A percentile compares a stretch with the other conserved stretches of the same genome.
These are phyloP conservation scores for Gossypium anomalum DNA, from an alignment of 345 rosid species.

Conservation along the genomic window DNA sequence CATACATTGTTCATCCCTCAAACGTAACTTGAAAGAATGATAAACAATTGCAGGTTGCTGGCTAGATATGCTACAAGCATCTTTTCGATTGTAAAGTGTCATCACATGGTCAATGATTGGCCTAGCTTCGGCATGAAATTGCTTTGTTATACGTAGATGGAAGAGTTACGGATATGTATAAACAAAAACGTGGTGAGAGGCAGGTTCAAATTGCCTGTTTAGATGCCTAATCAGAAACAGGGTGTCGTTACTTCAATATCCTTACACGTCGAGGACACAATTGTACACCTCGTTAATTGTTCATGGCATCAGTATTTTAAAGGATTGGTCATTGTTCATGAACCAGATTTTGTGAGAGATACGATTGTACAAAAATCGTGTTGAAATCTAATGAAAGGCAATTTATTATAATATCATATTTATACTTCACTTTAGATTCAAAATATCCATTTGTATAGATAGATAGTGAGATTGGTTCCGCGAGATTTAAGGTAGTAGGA, in stretches of 20 bases:
- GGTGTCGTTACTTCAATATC: slow-evolving; percentile 32
- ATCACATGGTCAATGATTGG: slow-evolving; percentile 26
- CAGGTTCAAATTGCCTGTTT: slow-evolving; percentile 28
- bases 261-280: slow-evolving; percentile 19
- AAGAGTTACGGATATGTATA: not conserved
- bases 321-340: slow-evolving; percentile 8
- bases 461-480: too few species aligned
- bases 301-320: not conserved
- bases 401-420: not conserved
- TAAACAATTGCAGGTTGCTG: slow-evolving; percentile 21
- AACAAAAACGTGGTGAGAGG: slow-evolving; percentile 12
- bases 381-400: not conserved
- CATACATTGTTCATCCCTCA: slow-evolving; percentile 19
- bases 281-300: not conserved
- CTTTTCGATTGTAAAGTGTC: slow-evolving; percentile 22
- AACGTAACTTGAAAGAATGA: slow-evolving; percentile 16
- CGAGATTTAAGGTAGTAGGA: too few species aligned
- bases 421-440: not conserved
- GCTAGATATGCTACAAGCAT: slow-evolving; percentile 27
- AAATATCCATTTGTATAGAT: not conserved
- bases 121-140: not conserved
- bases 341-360: slow-evolving; percentile 11
- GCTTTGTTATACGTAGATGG: slow-evolving; percentile 16
- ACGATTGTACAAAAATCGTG: not conserved
- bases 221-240: slow-evolving; percentile 35